A percentile compares a stretch with the other conserved stretches of the same genome.
Conservation (phyloP, 2,329 filamentous ascomycete species). For the Colletotrichum coccodes region DNA sequence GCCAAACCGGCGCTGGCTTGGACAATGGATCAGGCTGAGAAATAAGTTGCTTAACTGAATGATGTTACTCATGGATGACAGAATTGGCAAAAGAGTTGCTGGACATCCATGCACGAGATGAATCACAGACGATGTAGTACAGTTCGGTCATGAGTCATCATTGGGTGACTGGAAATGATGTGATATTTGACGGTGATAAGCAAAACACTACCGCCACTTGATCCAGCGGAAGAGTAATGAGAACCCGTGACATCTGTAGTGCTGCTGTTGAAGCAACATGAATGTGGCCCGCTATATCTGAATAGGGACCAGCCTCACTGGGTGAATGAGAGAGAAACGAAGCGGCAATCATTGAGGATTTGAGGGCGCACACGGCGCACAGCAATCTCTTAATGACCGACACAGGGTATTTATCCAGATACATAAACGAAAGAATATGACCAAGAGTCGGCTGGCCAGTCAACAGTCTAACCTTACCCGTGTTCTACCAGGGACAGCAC, state of each 20-base stretch:
- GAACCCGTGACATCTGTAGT: not conserved
- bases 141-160: not conserved
- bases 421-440: not conserved
- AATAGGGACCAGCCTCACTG: not conserved
- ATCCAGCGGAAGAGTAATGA: not conserved
- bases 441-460: not conserved
- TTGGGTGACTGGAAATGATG: not conserved
- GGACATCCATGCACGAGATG: no score
- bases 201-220: not conserved
- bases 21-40: no score
- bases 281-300: conserved; percentile 1
- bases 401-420: not conserved
- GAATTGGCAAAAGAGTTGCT: no score
- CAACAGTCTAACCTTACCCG: not conserved
- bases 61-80: no score
- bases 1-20: no score
- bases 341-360: not conserved
- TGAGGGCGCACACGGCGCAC: not conserved
- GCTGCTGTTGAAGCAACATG: not conserved
- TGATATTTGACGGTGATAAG: not conserved
- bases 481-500: not conserved
- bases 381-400: not conserved
- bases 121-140: no score
- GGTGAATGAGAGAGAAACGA: not conserved
- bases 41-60: no score